Conservation (phyloP, 208 protist genomes). For the Wallacemonas collosoma region DNA sequence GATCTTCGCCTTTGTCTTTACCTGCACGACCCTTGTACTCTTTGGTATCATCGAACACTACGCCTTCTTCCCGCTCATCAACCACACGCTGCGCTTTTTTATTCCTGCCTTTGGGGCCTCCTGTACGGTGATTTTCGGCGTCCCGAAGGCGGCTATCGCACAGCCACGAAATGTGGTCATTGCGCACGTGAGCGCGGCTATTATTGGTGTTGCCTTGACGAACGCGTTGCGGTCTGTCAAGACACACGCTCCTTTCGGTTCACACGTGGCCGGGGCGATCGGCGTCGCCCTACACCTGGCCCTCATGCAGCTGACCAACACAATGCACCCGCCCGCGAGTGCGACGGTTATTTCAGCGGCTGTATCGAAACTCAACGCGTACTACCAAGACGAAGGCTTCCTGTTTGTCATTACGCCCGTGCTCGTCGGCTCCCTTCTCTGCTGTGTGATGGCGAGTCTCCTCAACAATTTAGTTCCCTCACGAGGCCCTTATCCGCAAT, state of each 20-base stretch:
- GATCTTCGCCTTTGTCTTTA: constrained; percentile 54
- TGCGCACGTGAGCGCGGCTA: constrained; percentile 59
- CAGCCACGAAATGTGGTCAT: constrained; percentile 62
- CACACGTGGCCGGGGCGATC: constrained; percentile 55
- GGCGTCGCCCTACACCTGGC: constrained; percentile 60
- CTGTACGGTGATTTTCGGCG: constrained; percentile 50
- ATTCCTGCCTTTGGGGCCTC: constrained; percentile 62
- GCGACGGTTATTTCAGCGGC: constrained; percentile 65
- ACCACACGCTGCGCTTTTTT: constrained; percentile 46
- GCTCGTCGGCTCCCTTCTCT: constrained; percentile 40
- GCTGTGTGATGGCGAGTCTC: constrained; percentile 49
- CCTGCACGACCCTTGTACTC: constrained; percentile 45
- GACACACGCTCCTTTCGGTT: constrained; percentile 41
- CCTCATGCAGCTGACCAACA: constrained; percentile 67
- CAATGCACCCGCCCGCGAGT: constrained; percentile 64
- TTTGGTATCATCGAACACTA: constrained; percentile 64
- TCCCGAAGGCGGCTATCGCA: constrained; percentile 53
- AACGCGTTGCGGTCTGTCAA: constrained; percentile 53
- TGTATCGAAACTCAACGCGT: constrained; percentile 36
- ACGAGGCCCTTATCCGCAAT: constrained; percentile 66
- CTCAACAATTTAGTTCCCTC: constrained; percentile 59
- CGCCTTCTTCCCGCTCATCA: constrained; percentile 43
- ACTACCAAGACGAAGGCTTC: constrained; percentile 67
- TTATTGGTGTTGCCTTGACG: constrained; percentile 50
- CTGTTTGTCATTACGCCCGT: constrained; percentile 61